Evolutionary conservation across 257 asterid species (phyloP).

Genomic region (Gentiana dahurica): DNA sequence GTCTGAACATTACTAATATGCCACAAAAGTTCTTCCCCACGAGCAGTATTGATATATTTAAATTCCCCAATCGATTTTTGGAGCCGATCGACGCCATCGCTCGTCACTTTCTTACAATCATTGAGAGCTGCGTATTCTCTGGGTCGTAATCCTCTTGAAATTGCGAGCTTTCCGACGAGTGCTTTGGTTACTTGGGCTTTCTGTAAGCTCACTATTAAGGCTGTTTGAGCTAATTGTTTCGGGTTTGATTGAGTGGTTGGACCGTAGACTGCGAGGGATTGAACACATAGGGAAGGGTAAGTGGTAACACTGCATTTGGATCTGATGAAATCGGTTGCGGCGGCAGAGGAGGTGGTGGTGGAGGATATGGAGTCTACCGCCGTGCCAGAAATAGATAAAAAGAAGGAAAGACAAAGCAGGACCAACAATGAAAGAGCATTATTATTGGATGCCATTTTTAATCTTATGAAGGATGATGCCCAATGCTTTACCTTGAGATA

Average conservation of each 20-base stretch:
- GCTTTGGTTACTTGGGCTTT: conserved; percentile 6
- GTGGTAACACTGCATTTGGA: conserved; percentile 15
- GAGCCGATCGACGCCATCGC: conserved; percentile 10
- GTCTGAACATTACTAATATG: conserved; percentile 50
- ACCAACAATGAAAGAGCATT: background rate
- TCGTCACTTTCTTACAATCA: conserved; percentile 16
- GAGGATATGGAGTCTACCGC: background rate
- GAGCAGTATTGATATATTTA: conserved; percentile 17
- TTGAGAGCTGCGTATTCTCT: conserved; percentile 13
- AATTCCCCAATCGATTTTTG: conserved; percentile 27
- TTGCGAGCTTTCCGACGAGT: conserved; percentile 4
- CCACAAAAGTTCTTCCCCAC: conserved; percentile 31
- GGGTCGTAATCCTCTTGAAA: conserved; percentile 8
- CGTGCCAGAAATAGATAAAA: background rate
- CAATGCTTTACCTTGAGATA: too few species aligned
- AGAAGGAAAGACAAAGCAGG: conserved; percentile 5
- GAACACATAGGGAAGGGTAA: conserved; percentile 12
- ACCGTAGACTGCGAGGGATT: conserved; percentile 10
- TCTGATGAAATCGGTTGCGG: conserved; percentile 8
- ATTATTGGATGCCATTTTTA: too few species aligned
- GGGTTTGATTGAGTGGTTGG: conserved; percentile 11
- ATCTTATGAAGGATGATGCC: background rate
- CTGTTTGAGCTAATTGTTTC: conserved; percentile 11
- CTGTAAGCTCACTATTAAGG: conserved; percentile 12
- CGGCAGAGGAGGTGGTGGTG: background rate